phyloP scores from a whole-genome alignment of 2,329 filamentous ascomycete genomes.

The Penicillium sclerotiorum region DNA sequence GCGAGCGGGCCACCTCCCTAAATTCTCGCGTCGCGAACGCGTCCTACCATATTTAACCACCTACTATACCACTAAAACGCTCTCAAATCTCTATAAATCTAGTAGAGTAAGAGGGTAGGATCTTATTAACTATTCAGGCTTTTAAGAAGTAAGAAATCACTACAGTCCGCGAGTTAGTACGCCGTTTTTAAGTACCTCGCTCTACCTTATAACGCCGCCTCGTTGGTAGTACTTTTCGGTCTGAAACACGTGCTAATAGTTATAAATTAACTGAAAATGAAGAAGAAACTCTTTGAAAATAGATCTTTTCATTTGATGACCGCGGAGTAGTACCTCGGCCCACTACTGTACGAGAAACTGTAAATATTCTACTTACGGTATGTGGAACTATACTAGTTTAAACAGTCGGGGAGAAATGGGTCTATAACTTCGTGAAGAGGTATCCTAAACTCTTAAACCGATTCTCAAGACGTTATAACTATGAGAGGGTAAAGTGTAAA shows the following conservation, averaged over 20 bases:
- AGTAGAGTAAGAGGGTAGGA: not conserved
- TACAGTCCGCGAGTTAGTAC: not conserved
- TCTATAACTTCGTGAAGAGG: no score
- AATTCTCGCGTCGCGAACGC: not conserved
- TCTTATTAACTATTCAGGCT: conserved; percentile 4
- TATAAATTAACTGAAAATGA: no score
- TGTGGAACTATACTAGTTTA: no score
- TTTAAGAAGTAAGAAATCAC: not conserved
- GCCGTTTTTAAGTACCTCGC: not conserved
- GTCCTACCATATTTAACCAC: no score
- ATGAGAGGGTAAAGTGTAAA: no score
- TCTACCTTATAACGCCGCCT: not conserved
- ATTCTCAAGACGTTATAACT: no score
- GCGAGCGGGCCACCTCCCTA: not conserved
- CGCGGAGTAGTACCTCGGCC: not conserved
- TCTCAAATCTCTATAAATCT: not conserved
- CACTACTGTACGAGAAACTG: conserved; percentile 5
- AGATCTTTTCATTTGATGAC: not conserved
- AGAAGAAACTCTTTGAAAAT: conserved; percentile 4
- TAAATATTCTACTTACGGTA: no score
- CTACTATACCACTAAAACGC: conserved; percentile 5
- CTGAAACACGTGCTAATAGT: conserved; percentile 1
- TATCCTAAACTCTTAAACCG: no score
- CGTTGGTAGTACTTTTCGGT: not conserved
- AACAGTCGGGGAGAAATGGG: no score